Base-by-base conservation (phyloP, 2,329 filamentous ascomycete species). In the Proliferodiscus dingleyae region DNA sequence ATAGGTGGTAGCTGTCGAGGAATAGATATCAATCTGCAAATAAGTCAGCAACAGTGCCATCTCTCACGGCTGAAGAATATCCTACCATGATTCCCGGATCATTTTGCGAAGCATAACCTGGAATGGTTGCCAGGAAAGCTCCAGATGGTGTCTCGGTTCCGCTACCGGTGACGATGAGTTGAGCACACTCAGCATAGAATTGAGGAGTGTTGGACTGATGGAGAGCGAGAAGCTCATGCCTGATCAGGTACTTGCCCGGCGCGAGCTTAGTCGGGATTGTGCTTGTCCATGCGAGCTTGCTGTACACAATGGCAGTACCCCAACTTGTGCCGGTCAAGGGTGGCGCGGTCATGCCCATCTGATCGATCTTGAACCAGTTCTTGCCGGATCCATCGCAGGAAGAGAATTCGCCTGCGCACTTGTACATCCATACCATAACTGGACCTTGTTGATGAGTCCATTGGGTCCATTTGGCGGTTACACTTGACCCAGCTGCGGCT, bases 361-460 rank as follows among this genome's bases (percentile, higher is more conserved):
- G 68, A 54, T 76, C 73, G 51, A 80, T 77, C 68, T 79, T 79
- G 70, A 79, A 80, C 76, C 76, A 80, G 43, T 68, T 67, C 55
- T 71, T 68, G 23, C 71, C 69, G 39, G 70, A 71, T 29, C 77
- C 76, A 49, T 75, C 69, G 57, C 74, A 78, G 28, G 66, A 24
- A 10, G 61, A 62, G 60, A 77, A 76, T 40, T 66, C 69, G 28
- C 67, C 66, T 3, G 71, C 60, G 61, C 75, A 79, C 49, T 74
- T 71, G 66, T 74, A 75, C 59, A 75, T 59, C 71, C 71, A 80
- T 2, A 80, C 76, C 69, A 79, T 75, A 32, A 80, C 73, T 13
- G 77, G 77, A 1, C 76, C 77, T 56, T 80, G 75, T 45, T 68
- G 63, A 58, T 80, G 76, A 0, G 76, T 79, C 76, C 77, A 80